A percentile compares a stretch with the other conserved stretches of the same genome.
phyloP scores from a whole-genome alignment of 140 eudicot species.

The Ambrosia hybrid region DNA sequence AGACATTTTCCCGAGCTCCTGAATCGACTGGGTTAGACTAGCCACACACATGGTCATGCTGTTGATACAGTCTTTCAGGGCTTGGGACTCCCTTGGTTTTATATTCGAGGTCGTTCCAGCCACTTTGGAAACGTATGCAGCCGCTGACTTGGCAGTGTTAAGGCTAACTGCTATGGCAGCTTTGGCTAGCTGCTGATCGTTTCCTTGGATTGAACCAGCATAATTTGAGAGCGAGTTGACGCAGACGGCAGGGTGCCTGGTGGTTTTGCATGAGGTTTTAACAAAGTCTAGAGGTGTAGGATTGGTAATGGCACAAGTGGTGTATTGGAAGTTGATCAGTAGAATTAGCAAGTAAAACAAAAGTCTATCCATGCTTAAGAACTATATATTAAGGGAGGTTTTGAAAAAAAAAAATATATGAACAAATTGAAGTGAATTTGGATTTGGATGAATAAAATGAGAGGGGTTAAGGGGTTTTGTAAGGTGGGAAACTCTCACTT shows the following conservation, averaged over 20 bases:
- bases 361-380: conserved; percentile 39
- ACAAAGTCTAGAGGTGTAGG: conserved; percentile 47
- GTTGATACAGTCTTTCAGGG: conserved; percentile 58
- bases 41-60: conserved; percentile 50
- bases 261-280: conserved; percentile 54
- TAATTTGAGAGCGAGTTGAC: conserved; percentile 48
- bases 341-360: conserved; percentile 33
- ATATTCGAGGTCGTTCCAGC: conserved; percentile 25
- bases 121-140: conserved; percentile 40
- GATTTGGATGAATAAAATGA: conserved; percentile 20
- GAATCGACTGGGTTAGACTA: conserved; percentile 47
- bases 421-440: conserved; percentile 1
- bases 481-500: too few relatives aligned
- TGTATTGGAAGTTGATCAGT: conserved; percentile 27
- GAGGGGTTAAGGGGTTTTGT: conserved; percentile 18
- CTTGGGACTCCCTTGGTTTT: conserved; percentile 41
- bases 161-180: conserved; percentile 56
- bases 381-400: background rate
- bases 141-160: conserved; percentile 36
- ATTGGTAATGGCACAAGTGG: conserved; percentile 23
- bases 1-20: conserved; percentile 42
- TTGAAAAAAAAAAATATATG: background rate
- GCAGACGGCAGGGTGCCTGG: conserved; percentile 58
- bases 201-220: conserved; percentile 42
- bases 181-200: conserved; percentile 43